Base-by-base conservation (phyloP, 1,284 basidiomycete species). In the Xerocomus minutiporus region DNA sequence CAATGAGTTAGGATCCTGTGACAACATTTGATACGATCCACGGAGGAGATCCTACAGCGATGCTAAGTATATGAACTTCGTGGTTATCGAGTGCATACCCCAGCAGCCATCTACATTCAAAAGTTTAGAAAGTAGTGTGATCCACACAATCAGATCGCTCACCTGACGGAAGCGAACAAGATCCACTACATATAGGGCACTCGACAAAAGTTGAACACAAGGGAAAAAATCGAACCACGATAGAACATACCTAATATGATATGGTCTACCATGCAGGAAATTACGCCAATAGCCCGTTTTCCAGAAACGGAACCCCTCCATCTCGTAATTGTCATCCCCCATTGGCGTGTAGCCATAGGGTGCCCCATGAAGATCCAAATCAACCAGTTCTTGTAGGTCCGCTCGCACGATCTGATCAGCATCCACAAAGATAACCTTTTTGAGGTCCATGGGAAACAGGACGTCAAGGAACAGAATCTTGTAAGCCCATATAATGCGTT, bases 381-480 rank as follows among this genome's bases (percentile, higher is more conserved):
- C 89, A 9, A 97, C 87, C 8, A 99, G 78, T 66, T 97, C 93
- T 68, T 94, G 85, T 62, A 99, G 72, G 69, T 99, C 96, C n/a
- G 92, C 83, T 6, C 97, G 84, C 7, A 99, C 94, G 55, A 99
- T 98, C 70, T 97, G 92, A 68, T 94, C 92, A 26, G 96, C 96
- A 66, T 99, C 96, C 40, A 99, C 96, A 69, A 99, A 99, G 61
- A 99, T 96, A 55, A 99, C 94, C 67, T 97, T 96, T 74, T 96
- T 93, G 49, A 99, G 80, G 71, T 96, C 92, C 84, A 98, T 91
- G 3, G 96, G 96, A 82, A 99, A 99, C 6, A 99, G 81, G 7
- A 98, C 95, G 64, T 99, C 96, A 28, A 99, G 82, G 81, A 99
- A 99, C 36, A 99, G 82, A 57, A 99, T 99, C 75, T 99, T 99